These are phyloP conservation scores for Hebeloma cylindrosporum DNA, from an alignment of 768 basidiomycete genomes.

Conservation along the genomic window DNA sequence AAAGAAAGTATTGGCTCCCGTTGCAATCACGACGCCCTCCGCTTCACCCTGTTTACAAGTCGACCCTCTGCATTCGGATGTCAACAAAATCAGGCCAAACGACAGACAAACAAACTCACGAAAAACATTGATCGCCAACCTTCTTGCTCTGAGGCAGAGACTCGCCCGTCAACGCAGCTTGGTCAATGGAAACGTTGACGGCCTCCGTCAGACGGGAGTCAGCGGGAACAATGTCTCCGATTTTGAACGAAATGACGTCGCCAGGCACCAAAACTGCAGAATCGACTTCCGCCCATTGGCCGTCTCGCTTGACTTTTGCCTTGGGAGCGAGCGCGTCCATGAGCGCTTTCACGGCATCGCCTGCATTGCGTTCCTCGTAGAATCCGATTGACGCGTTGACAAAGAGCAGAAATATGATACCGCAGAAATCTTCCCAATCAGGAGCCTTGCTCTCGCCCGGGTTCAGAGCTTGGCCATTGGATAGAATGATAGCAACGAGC, in stretches of 20 bases:
- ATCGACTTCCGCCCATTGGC: constrained; percentile 87
- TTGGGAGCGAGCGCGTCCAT: constrained; percentile 99
- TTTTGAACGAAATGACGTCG: constrained; percentile 97
- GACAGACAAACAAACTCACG: constrained; percentile 52
- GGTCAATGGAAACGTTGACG: constrained; percentile 97
- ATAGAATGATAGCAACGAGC: constrained; percentile 91
- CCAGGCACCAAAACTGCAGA: constrained; percentile 89
- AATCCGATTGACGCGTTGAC: constrained; percentile 98
- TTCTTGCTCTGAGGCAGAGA: constrained; percentile 94
- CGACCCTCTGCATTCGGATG: constrained; percentile 80
- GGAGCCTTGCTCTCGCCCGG: constrained; percentile 79
- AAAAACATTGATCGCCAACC: constrained; percentile 95
- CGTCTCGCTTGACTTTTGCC: constrained; percentile 88
- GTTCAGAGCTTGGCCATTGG: constrained; percentile 92
- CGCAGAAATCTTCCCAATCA: constrained; percentile 97
- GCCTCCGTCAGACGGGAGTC: constrained; percentile 97
- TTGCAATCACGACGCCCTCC: constrained; percentile 97
- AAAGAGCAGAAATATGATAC: constrained; percentile 89
- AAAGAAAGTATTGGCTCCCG: constrained; percentile 98
- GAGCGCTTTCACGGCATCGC: constrained; percentile 98
- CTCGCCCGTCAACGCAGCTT: constrained; percentile 97
- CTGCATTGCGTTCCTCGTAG: constrained; percentile 96
- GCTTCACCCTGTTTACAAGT: constrained; percentile 99
- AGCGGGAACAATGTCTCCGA: constrained; percentile 97
- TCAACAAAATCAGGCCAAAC: constrained; percentile 9